Evolutionary conservation across 257 asterid genomes (phyloP), one percentile per base, ranked within the genome.

Genomic region (Solanum corneliomulleri): DNA sequence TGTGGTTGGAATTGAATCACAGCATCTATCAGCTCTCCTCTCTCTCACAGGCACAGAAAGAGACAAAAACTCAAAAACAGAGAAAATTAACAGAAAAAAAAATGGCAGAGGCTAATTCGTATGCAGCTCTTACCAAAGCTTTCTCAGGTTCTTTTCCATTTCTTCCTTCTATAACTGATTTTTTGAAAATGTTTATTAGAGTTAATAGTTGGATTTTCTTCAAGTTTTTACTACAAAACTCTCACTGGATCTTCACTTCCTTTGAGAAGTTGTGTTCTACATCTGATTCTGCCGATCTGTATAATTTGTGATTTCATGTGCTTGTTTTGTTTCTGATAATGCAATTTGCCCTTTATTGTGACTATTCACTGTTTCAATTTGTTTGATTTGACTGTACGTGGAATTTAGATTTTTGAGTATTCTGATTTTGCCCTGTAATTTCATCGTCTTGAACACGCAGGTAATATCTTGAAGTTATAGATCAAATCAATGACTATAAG

Each of bases 101-200:
- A 89, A 95, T 95, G 96, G 94, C 94, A 74, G 92, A 90, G 42
- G 88, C 94, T 21, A 93, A 92, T 83, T 95, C 93, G 56, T 86
- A 88, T 49, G 92, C 87, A 91, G 90, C 93, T 88, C 95, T 95
- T 86, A 89, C 92, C 91, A 93, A 77, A 78, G 94, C 97, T 60
- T 93, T 95, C 93, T 89, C 96, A 90, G 98, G 98, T 94, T 45
- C 80, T 83, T 82, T 25, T 18, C 82, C 23, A 18, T 44, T 78
- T 25, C 62, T 70, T 70, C 25, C 33, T 82, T 68, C 58, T 76
- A 42, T 27, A 27, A 27, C 27, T 78, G 7, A 29, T 42, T n/a
- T 1, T 4, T 41, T 60, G 0, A 23, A 11, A 41, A 21, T n/a
- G 60, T 42, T 76, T 42, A n/a, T 76, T 13, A 44, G 62, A 44